A percentile compares a stretch with the other conserved stretches of the same genome.
These are phyloP conservation scores for Termitomyces sp. DNA, from an alignment of 768 basidiomycete species.

Conservation along the genomic window DNA sequence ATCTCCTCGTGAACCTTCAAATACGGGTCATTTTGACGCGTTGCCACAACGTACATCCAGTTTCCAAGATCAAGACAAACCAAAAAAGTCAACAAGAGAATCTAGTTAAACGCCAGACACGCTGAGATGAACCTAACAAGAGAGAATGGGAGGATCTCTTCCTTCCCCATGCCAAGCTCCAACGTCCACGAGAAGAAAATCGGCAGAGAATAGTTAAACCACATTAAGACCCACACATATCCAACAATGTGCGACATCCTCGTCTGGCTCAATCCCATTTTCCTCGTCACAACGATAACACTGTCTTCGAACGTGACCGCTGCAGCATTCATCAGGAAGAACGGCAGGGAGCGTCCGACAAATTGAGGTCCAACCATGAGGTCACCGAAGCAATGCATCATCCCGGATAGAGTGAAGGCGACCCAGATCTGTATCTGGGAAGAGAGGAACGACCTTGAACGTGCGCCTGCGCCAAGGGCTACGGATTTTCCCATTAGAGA, in stretches of 20 bases:
- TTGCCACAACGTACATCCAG: background rate
- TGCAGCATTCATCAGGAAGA: conserved; percentile 3
- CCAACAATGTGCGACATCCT: background rate
- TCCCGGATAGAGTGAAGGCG: conserved; percentile 1
- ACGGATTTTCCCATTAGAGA: background rate
- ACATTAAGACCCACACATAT: conserved; percentile 2
- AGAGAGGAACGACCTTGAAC: background rate
- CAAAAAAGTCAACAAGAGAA: background rate
- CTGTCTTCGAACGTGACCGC: conserved; percentile 2
- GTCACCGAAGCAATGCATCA: conserved; percentile 7
- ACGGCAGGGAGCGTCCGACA: background rate
- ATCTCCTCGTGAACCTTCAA: background rate
- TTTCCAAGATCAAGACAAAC: background rate
- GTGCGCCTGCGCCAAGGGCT: background rate
- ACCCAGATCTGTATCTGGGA: conserved; percentile 3
- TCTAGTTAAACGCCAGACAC: background rate
- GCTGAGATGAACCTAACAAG: background rate
- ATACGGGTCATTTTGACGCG: background rate
- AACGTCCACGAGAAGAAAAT: background rate
- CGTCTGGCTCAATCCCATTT: background rate
- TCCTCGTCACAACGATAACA: background rate
- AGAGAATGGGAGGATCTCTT: background rate
- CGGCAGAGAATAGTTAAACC: background rate
- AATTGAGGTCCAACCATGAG: conserved; percentile 3
- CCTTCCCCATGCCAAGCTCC: background rate